These are phyloP conservation scores for Carex myosuroides DNA, from an alignment of 176 grass and related monocot species.

Conservation along the genomic window DNA sequence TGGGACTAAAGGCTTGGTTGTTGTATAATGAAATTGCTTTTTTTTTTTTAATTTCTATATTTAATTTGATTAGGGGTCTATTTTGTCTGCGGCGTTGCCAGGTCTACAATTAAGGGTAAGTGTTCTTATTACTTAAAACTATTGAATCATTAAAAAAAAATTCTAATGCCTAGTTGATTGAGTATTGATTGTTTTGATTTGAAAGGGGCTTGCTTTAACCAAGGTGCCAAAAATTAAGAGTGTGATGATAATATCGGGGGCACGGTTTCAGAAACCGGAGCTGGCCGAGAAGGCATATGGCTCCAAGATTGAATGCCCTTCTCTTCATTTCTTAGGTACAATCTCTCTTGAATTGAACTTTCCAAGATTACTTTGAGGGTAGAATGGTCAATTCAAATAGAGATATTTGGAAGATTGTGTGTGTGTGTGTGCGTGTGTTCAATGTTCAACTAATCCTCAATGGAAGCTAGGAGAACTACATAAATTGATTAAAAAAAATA, in stretches of 20 bases:
- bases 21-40: neutral
- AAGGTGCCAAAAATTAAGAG: slow-evolving; percentile 70
- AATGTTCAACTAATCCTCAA: neutral
- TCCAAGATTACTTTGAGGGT: neutral
- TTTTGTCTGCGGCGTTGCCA: slow-evolving; percentile 55
- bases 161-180: neutral
- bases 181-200: neutral
- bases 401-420: neutral
- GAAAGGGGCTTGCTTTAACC: slow-evolving; percentile 69
- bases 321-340: slow-evolving; percentile 82
- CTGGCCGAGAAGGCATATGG: slow-evolving; percentile 61
- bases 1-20: too few relatives aligned
- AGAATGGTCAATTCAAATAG: neutral
- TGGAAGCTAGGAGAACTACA: neutral
- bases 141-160: neutral
- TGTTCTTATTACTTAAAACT: neutral
- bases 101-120: slow-evolving; percentile 66
- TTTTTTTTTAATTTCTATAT: neutral
- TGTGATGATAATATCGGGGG: slow-evolving; percentile 68
- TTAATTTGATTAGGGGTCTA: slow-evolving; percentile 45
- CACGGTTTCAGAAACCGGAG: slow-evolving; percentile 33
- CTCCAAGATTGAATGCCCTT: slow-evolving; percentile 44
- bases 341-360: neutral
- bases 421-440: neutral
- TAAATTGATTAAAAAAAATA: neutral